These are phyloP conservation scores for Hypoxylon sp. DNA, from an alignment of 2,329 filamentous ascomycete species.

Conservation along the genomic window DNA sequence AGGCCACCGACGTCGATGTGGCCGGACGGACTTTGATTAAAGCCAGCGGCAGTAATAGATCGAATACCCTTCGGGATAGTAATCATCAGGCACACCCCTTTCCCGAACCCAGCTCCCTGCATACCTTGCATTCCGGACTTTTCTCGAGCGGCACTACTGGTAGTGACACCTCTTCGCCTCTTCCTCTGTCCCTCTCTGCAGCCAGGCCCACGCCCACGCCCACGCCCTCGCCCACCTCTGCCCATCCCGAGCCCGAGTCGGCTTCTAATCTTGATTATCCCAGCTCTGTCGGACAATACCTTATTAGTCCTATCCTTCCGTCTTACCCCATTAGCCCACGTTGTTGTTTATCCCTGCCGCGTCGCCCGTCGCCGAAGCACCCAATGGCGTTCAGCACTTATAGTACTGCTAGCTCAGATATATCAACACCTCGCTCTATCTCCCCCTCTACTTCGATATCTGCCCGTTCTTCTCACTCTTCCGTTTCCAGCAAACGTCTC, in stretches of 20 bases:
- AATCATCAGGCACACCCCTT: conserved; percentile 34
- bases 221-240: no score
- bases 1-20: conserved; percentile 31
- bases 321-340: conserved; percentile 34
- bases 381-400: conserved; percentile 57
- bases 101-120: conserved; percentile 43
- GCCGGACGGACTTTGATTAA: conserved; percentile 35
- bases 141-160: conserved; percentile 45
- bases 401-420: conserved; percentile 59
- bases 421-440: conserved; percentile 62
- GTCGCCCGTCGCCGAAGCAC: conserved; percentile 37
- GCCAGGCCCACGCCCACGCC: conserved; percentile 12
- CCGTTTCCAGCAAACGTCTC: conserved; percentile 60
- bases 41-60: conserved; percentile 29
- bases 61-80: conserved; percentile 33
- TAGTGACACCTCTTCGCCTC: conserved; percentile 36
- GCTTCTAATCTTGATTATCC: conserved; percentile 24
- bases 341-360: conserved; percentile 37
- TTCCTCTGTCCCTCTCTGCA: conserved; percentile 30
- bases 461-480: conserved; percentile 58
- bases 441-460: conserved; percentile 59
- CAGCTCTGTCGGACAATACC: conserved; percentile 3
- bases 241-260: conserved; percentile 7
- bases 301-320: conserved; percentile 9
- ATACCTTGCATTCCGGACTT: conserved; percentile 42